These are phyloP conservation scores for Teratosphaeria nubilosa DNA, from an alignment of 2,329 filamentous ascomycete genomes.

Conservation along the genomic window DNA sequence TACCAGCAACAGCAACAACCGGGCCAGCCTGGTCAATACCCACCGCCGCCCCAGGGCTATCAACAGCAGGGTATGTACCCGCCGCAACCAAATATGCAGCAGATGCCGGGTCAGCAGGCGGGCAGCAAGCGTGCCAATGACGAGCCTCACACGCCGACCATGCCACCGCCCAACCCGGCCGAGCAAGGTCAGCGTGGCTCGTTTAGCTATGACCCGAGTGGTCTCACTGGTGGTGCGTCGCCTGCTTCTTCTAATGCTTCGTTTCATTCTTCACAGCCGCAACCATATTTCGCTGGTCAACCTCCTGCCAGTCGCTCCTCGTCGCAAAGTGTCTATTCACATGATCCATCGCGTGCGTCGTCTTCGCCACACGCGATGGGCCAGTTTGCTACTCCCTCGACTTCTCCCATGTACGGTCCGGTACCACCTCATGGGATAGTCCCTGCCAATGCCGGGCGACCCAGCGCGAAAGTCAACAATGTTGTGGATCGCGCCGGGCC, in stretches of 20 bases:
- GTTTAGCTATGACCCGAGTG: constrained; percentile 35
- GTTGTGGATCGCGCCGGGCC: constrained; percentile 11
- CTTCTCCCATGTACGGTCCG: constrained; percentile 21
- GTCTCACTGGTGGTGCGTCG: constrained; percentile 35
- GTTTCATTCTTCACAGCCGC: constrained; percentile 28
- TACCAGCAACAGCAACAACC: constrained; percentile 24
- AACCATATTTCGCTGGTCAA: constrained; percentile 31
- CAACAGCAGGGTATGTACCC: constrained; percentile 36
- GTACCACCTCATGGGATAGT: neutral
- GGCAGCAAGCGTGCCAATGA: constrained; percentile 38
- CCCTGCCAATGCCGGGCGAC: constrained; percentile 13
- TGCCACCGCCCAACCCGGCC: constrained; percentile 39
- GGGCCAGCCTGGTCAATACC: constrained; percentile 18
- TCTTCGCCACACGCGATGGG: constrained; percentile 32
- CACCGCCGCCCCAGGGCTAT: constrained; percentile 30
- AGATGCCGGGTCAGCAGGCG: constrained; percentile 13
- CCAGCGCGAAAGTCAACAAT: constrained; percentile 21
- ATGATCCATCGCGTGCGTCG: constrained; percentile 31
- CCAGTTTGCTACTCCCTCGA: constrained; percentile 25
- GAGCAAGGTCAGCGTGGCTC: constrained; percentile 24
- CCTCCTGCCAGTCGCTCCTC: constrained; percentile 28
- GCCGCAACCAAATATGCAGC: constrained; percentile 25
- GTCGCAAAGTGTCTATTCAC: constrained; percentile 32
- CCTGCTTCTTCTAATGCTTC: constrained; percentile 33
- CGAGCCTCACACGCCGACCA: constrained; percentile 42